Evolutionary conservation across 2,329 filamentous ascomycete species (phyloP).

Genomic region (Sporothrix curviconia): DNA sequence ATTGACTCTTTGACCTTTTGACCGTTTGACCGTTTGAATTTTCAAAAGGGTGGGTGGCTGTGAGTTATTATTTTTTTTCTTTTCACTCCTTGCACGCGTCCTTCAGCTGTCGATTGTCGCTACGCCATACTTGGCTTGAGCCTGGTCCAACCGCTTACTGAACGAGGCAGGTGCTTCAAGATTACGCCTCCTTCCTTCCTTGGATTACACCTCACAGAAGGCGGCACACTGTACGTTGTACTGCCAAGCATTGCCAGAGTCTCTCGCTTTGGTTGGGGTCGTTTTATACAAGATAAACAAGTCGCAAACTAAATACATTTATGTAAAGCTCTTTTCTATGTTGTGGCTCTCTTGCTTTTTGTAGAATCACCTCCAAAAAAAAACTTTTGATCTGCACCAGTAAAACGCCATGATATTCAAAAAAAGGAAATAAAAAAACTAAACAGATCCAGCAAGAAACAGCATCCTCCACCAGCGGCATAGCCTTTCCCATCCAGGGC

Average conservation of each 20-base stretch:
- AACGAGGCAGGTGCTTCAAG: background rate
- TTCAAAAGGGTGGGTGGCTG: background rate
- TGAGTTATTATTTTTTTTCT: background rate
- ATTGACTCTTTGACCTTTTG: background rate
- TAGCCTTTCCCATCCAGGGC: no score
- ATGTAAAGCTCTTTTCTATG: no score
- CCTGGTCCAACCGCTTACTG: slow-evolving; percentile 6
- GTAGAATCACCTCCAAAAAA: no score
- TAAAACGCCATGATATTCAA: background rate
- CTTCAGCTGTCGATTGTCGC: background rate
- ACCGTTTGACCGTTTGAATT: no score
- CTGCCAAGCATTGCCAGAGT: no score
- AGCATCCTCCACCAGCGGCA: no score
- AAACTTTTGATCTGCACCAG: no score
- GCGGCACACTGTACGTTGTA: no score
- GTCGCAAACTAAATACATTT: no score
- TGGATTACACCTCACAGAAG: background rate
- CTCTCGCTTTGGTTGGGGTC: no score
- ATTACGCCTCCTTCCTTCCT: background rate
- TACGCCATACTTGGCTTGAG: background rate
- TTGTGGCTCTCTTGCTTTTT: no score
- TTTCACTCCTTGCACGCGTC: background rate
- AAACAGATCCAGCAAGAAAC: background rate
- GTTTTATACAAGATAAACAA: no score
- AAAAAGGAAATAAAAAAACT: background rate